Base-by-base conservation (phyloP, 192 early-diverging fungal species). In the Backusella psychrophila region DNA sequence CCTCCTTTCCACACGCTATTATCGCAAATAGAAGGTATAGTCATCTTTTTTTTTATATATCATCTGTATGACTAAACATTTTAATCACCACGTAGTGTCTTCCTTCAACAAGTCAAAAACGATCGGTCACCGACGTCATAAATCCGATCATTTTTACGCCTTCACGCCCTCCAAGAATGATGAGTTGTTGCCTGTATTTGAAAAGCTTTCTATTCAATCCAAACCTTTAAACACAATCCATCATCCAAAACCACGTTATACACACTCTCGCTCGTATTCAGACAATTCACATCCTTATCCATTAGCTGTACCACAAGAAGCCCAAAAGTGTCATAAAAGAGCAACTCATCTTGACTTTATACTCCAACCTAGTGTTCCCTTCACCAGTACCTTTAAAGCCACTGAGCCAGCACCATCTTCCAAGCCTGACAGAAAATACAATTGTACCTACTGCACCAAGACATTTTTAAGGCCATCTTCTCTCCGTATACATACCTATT, bases 381-480 rank as follows among this genome's bases (percentile, higher is more conserved):
- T 44, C 35, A 31, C 71, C 29, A 34, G 63, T 49, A 63, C n/a
- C 12, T 31, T 46, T 34, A 39, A 44, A 9, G 44, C 26, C 29
- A 72, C 31, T 6, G 70, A 23, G n/a, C 9, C 39, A 31, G 5
- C 39, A 0, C 42, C 21, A 19, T 33, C 26, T 33, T 2, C 33
- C 4, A 44, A 72, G 14, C 31, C 15, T 33, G 29, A 36, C 41
- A 87, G 86, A 65, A 80, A 84, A 59, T 92, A 91, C 73, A 77
- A 84, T 46, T 93, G 91, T 56, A 72, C 82, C 12, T 82, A 80
- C 34, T 94, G 93, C 65, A 66, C 72, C 23, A 94, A 93, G 46
- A 73, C 70, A 26, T 94, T 94, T 56, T 87, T 90, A 1, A 86
- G 93, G 33, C 93, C 93, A 0, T 91, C 89, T 7, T 89, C 91